Base-by-base conservation (phyloP, 176 grass and related monocot genomes). In the Zea luxurians region DNA sequence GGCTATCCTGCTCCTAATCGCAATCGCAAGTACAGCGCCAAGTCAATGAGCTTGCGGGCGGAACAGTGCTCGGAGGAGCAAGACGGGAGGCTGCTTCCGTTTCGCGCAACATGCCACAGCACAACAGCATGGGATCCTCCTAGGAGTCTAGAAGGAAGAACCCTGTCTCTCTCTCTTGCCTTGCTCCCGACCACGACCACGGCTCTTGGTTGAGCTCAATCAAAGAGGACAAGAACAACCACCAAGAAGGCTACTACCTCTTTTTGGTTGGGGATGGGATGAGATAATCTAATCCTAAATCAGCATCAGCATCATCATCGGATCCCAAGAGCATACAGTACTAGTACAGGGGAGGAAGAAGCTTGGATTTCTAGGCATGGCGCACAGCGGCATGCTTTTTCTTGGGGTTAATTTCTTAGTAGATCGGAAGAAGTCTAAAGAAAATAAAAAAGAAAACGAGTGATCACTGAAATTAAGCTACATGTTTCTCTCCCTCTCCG, bases 381-480 rank as follows among this genome's bases (percentile, higher is more conserved):
- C 58, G 44, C 64, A 35, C 76, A 64, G 75, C 75, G 73, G 77
- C 77, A 64, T 70, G 71, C 82, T 81, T 80, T 81, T 80, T 81
- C 82, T 84, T 72, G 65, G 72, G 87, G 87, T 85, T 85, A 89
- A 89, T 89, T 88, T 88, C 86, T 84, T 80, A 67, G 86, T 64
- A 61, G 87, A 52, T 64, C 65, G 34, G 0, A 27, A 40, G 12
- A 66, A 60, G 42, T 7, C 86, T 89, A 89, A 67, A 55, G 17
- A 47, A 68, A n/a, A n/a, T n/a, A n/a, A n/a, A n/a, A 77, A 68
- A 78, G 45, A 64, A 67, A 88, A 84, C 54, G 1, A 58, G 54
- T 84, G 71, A 76, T 88, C 82, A 20, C 82, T 66, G 87, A 72
- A 85, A 79, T 79, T 68, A 79, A 81, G 82, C 87, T 89, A 89